Base-by-base conservation (phyloP, 495 filamentous ascomycete genomes). In the Xylaria sp. region DNA sequence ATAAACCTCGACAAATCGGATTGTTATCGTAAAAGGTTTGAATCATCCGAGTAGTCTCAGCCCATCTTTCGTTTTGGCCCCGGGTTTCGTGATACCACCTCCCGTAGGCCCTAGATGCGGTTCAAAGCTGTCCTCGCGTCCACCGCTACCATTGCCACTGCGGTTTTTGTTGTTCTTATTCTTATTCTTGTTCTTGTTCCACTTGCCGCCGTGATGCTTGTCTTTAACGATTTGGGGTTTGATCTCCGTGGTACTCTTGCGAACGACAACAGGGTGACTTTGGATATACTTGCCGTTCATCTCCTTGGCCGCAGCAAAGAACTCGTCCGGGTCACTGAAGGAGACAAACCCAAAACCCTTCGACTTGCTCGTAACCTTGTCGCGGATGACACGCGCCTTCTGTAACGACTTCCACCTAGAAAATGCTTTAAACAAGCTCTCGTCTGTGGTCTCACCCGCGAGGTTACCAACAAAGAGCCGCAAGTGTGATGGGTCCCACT, bases 281-380 rank as follows among this genome's bases (percentile, higher is more conserved):
- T 97, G 96, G 79, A 99, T 98, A 79, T 99, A 99, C 84, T 99
- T 98, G 58, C 95, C 94, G 79, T 98, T 91, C 97, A 99, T 99
- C 82, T 98, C 97, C 82, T 94, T 91, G 72, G 93, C 95, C 0
- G 96, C 95, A 67, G 90, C 86, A 85, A 98, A 98, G 81, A 95
- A 98, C 76, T 98, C 94, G 75, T 99, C 96, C 5, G 94, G 92
- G 78, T 97, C 92, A 72, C 90, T 92, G 82, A 99, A 99, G 79
- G 93, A 95, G 67, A 98, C 93, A 74, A 99, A 99, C 2, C 96
- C 97, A 80, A 92, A 99, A 0, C 96, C 95, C 78, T 95, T 96
- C 75, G 91, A 94, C 85, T 99, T 98, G 64, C 91, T 95, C 4
- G 95, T 97, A 24, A 93, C 88, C 83, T 98, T 98, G 82, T 99